Conservation (phyloP, 371 early-diverging fungal species). For the Nematocida sp. region DNA sequence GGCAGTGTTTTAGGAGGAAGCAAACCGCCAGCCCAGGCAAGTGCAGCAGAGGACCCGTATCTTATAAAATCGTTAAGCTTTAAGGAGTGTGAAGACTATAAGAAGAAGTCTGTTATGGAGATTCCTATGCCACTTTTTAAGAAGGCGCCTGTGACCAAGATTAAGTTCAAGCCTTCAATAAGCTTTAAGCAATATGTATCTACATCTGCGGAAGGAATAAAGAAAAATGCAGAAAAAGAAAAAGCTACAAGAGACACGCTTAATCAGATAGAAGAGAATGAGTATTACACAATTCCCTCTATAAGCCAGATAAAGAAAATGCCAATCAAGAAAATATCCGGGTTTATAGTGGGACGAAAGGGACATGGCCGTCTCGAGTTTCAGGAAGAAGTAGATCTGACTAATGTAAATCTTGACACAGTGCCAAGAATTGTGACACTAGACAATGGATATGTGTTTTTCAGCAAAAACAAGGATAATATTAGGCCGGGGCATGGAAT, state of each 20-base stretch:
- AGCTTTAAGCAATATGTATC: slow-evolving; percentile 33
- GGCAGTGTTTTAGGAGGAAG: neutral
- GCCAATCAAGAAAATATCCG: slow-evolving; percentile 18
- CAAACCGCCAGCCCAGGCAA: neutral
- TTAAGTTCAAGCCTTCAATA: slow-evolving; percentile 46
- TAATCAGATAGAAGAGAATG: slow-evolving; percentile 1
- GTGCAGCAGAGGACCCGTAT: slow-evolving; percentile 35
- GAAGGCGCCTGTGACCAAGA: slow-evolving; percentile 29
- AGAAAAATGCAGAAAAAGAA: neutral
- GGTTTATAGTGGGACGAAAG: slow-evolving; percentile 40
- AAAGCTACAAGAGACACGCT: neutral
- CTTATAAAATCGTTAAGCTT: slow-evolving; percentile 44
- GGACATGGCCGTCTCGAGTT: slow-evolving; percentile 14
- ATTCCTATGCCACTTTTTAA: slow-evolving; percentile 43
- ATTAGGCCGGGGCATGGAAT: slow-evolving; percentile 32
- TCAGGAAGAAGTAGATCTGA: slow-evolving; percentile 30
- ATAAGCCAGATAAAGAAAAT: slow-evolving; percentile 40
- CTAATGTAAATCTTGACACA: slow-evolving; percentile 37
- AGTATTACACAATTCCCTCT: slow-evolving; percentile 48
- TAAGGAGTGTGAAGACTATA: slow-evolving; percentile 54
- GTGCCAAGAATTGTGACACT: slow-evolving; percentile 1
- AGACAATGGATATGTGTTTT: neutral
- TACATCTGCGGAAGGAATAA: neutral
- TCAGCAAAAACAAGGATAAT: neutral
- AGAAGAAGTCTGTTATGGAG: slow-evolving; percentile 39